Evolutionary conservation across 345 rosid species (phyloP).

Genomic region (Hypericum perforatum): DNA sequence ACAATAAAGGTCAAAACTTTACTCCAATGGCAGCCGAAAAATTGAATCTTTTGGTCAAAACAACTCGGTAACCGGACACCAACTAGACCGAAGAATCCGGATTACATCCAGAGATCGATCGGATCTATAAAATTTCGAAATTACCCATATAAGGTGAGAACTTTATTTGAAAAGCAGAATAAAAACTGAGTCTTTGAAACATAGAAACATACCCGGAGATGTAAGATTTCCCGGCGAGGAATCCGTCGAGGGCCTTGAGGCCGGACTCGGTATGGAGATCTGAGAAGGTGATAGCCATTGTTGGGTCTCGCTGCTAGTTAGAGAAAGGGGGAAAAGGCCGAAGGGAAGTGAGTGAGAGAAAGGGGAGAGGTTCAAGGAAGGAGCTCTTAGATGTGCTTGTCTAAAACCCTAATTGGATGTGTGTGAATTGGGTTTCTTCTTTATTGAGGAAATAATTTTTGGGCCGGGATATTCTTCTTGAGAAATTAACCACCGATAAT

Average conservation of each 20-base stretch:
- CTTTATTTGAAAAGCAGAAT: not conserved
- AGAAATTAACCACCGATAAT: no score
- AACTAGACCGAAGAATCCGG: not conserved
- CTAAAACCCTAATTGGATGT: no score
- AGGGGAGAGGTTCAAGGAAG: no score
- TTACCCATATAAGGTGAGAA: no score
- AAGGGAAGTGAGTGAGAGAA: not conserved
- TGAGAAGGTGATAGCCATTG: conserved; percentile 73
- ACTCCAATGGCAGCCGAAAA: no score
- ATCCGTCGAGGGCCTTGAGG: conserved; percentile 62
- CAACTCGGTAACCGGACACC: not conserved
- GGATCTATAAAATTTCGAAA: no score
- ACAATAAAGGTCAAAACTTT: no score
- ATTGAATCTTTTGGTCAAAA: not conserved
- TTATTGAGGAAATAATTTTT: not conserved
- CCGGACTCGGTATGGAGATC: conserved; percentile 86
- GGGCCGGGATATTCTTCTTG: no score
- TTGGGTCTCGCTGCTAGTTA: not conserved
- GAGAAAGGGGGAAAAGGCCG: not conserved
- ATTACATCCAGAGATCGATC: no score
- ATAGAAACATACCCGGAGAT: conserved; percentile 48
- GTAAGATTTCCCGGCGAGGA: conserved; percentile 62
- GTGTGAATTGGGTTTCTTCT: conserved; percentile 14
- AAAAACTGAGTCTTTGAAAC: not conserved
- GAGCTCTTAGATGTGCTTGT: no score